A percentile compares a stretch with the other conserved stretches of the same genome.
phyloP scores from a whole-genome alignment of 371 early-diverging fungal genomes.

The Syncephalastrum contaminatum region DNA sequence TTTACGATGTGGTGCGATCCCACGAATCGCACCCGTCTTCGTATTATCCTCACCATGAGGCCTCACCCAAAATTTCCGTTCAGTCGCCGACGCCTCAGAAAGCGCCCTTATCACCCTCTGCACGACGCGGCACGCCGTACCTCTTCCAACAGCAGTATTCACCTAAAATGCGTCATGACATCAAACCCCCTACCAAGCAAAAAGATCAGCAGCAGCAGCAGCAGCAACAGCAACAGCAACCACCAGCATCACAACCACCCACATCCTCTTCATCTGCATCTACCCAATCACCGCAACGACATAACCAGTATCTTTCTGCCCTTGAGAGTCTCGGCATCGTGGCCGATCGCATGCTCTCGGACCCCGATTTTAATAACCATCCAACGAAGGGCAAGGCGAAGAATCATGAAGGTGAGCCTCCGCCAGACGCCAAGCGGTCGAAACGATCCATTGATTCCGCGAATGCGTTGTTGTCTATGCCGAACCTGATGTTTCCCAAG shows the following conservation, averaged over 20 bases:
- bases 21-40: constrained; percentile 7
- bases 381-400: background rate
- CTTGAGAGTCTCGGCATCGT: constrained; percentile 35
- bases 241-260: background rate
- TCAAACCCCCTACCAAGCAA: no score
- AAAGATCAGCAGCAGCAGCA: no score
- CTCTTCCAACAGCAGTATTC: constrained; percentile 50
- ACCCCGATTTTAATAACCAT: constrained; percentile 21
- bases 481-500: constrained; percentile 22
- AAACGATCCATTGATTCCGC: constrained; percentile 54
- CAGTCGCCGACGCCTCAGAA: constrained; percentile 18
- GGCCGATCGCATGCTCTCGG: constrained; percentile 34
- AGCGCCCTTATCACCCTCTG: constrained; percentile 3
- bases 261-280: no score
- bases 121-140: constrained; percentile 35
- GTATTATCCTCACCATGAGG: constrained; percentile 15
- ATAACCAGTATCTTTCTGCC: constrained; percentile 11
- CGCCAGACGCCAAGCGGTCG: constrained; percentile 24
- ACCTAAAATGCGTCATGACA: constrained; percentile 24
- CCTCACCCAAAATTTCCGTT: constrained; percentile 8
- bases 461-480: constrained; percentile 40
- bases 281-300: background rate
- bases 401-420: constrained; percentile 1
- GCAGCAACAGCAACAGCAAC: background rate
- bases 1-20: constrained; percentile 29